Conservation (phyloP, 179 eudicot species). For the Sideroxylon spinosum region DNA sequence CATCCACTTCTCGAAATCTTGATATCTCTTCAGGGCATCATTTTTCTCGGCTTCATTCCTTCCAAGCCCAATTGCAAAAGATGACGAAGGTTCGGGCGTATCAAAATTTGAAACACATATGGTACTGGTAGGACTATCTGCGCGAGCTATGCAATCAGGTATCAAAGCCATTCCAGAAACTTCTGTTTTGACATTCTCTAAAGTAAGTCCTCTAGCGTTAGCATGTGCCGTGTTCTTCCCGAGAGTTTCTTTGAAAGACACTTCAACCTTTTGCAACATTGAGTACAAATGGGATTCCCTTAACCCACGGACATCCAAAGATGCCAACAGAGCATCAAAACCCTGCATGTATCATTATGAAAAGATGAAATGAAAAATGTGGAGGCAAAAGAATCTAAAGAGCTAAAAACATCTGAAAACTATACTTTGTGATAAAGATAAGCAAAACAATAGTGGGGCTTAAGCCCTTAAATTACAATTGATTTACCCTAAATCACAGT, state of each 20-base stretch:
- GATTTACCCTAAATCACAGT: not conserved
- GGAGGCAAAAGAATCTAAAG: not conserved
- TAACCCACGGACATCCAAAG: conserved; percentile 77
- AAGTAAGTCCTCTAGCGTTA: conserved; percentile 12
- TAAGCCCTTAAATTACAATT: not conserved
- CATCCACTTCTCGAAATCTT: conserved; percentile 69
- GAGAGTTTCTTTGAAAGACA: conserved; percentile 54
- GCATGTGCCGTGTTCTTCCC: conserved; percentile 29
- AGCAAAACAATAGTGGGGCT: not conserved
- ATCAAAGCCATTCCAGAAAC: conserved; percentile 27
- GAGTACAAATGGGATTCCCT: conserved; percentile 76
- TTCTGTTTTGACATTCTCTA: conserved; percentile 30
- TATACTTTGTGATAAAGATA: not conserved
- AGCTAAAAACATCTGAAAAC: not conserved
- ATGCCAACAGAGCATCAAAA: conserved; percentile 66
- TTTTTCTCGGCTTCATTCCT: conserved; percentile 39
- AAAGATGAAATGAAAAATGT: not conserved
- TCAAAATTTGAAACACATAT: conserved; percentile 31
- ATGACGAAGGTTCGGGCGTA: conserved; percentile 37
- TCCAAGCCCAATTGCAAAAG: conserved; percentile 50
- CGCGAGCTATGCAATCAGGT: conserved; percentile 25
- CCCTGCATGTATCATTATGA: conserved; percentile 38
- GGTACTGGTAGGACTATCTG: conserved; percentile 39
- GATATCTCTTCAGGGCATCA: conserved; percentile 44
- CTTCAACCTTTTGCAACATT: conserved; percentile 58